phyloP scores from a whole-genome alignment of 345 rosid genomes.

The Microthlaspi erraticum region DNA sequence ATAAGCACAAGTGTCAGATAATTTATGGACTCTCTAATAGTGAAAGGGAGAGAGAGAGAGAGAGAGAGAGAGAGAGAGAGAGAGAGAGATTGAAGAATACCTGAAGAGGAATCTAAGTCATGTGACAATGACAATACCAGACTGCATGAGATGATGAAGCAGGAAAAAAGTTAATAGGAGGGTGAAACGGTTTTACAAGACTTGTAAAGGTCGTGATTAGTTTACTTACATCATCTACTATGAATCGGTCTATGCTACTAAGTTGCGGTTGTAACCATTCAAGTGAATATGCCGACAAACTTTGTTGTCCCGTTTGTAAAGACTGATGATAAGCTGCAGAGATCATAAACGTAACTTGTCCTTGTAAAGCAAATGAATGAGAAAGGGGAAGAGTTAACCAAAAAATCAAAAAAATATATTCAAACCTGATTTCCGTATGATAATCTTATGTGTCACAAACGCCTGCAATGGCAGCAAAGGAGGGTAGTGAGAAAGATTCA shows the following conservation, averaged over 20 bases:
- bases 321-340: conserved; percentile 51
- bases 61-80: not conserved
- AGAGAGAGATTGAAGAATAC: conserved; percentile 16
- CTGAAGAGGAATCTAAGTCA: conserved; percentile 28
- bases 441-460: conserved; percentile 71
- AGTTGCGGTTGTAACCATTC: conserved; percentile 72
- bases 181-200: conserved; percentile 17
- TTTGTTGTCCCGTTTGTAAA: conserved; percentile 30
- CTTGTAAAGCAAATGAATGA: not conserved
- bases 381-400: not conserved
- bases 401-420: not conserved
- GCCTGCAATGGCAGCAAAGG: conserved; percentile 52
- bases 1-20: not conserved
- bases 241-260: conserved; percentile 54
- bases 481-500: conserved; percentile 22
- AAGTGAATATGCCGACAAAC: conserved; percentile 40
- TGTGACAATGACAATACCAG: conserved; percentile 41
- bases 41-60: not conserved
- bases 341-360: not conserved
- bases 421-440: conserved; percentile 55
- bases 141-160: conserved; percentile 24
- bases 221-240: conserved; percentile 57
- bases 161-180: conserved; percentile 1
- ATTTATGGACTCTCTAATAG: not conserved
- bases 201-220: not conserved